Conservation (phyloP, 129 eudicot genomes). For the Tagetes patula region DNA sequence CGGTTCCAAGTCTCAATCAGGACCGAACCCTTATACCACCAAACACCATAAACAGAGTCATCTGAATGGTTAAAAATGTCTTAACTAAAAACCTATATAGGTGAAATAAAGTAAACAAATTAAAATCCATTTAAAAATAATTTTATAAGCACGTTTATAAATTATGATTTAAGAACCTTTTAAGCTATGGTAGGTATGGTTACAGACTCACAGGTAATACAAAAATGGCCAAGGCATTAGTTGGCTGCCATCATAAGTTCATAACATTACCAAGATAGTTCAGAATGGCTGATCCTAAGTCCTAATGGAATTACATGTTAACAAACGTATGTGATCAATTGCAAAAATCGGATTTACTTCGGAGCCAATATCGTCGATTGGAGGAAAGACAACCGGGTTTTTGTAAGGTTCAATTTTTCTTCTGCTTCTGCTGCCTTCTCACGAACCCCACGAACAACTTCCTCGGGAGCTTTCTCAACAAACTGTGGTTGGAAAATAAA, state of each 20-base stretch:
- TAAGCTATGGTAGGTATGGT: background rate
- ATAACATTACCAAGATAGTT: slow-evolving; percentile 1
- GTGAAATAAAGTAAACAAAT: background rate
- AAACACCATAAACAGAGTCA: no score
- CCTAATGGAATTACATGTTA: background rate
- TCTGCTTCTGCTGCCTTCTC: slow-evolving; percentile 88
- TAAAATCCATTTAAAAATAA: background rate
- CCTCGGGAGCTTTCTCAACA: slow-evolving; percentile 93
- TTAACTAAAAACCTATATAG: background rate
- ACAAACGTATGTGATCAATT: background rate
- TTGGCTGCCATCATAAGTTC: slow-evolving; percentile 3
- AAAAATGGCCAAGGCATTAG: slow-evolving; percentile 8
- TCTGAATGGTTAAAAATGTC: background rate
- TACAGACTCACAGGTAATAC: slow-evolving; percentile 1
- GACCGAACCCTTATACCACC: no score
- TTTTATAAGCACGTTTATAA: background rate
- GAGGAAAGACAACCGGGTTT: slow-evolving; percentile 72
- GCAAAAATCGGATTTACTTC: slow-evolving; percentile 13
- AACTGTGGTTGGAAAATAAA: slow-evolving; percentile 46
- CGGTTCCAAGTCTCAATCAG: no score
- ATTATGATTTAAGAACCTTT: slow-evolving; percentile 9
- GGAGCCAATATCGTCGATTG: slow-evolving; percentile 61
- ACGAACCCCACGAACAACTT: slow-evolving; percentile 73
- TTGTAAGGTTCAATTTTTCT: slow-evolving; percentile 77
- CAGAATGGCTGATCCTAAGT: background rate